Percentiles rank a stretch among this genome's conserved stretches.
Conservation (phyloP, 495 filamentous ascomycete species). For the Aspergillus olivimuriae region DNA sequence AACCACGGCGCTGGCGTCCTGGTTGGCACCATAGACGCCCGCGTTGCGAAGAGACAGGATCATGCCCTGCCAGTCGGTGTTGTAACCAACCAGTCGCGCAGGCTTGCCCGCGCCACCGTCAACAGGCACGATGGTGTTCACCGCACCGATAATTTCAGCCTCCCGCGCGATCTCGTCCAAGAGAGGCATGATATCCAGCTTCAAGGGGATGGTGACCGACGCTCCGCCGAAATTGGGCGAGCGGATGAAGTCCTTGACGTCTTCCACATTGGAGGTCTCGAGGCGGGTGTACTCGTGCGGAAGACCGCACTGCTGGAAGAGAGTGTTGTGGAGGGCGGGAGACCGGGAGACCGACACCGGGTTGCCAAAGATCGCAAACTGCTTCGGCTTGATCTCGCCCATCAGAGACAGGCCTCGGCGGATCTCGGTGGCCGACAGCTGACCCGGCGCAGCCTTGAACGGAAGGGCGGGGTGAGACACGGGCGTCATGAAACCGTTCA, state of each 20-base stretch:
- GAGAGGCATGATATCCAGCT: slow-evolving; percentile 77
- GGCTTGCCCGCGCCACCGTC: slow-evolving; percentile 25
- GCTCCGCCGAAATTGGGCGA: slow-evolving; percentile 79
- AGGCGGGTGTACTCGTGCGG: slow-evolving; percentile 80
- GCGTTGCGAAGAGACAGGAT: slow-evolving; percentile 68
- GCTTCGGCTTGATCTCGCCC: slow-evolving; percentile 69
- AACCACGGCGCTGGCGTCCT: slow-evolving; percentile 46
- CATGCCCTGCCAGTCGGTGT: slow-evolving; percentile 98
- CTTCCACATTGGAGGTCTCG: slow-evolving; percentile 63
- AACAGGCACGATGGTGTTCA: slow-evolving; percentile 82
- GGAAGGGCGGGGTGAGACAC: slow-evolving; percentile 87
- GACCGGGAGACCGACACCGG: slow-evolving; percentile 77
- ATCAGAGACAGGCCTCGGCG: slow-evolving; percentile 67
- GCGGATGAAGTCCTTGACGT: slow-evolving; percentile 62
- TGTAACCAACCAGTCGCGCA: slow-evolving; percentile 67
- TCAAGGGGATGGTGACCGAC: slow-evolving; percentile 92
- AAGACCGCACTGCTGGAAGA: slow-evolving; percentile 73
- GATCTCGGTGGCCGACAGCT: slow-evolving; percentile 88
- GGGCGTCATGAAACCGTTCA: slow-evolving; percentile 91
- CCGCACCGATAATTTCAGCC: slow-evolving; percentile 78
- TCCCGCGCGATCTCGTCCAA: slow-evolving; percentile 75
- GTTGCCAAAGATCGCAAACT: slow-evolving; percentile 82
- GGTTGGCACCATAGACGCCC: slow-evolving; percentile 46
- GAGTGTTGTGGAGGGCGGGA: slow-evolving; percentile 80
- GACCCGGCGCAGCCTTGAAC: slow-evolving; percentile 89